A percentile compares a stretch with the other conserved stretches of the same genome.
phyloP scores from a whole-genome alignment of 257 asterid genomes.

The Solanum neorickii region DNA sequence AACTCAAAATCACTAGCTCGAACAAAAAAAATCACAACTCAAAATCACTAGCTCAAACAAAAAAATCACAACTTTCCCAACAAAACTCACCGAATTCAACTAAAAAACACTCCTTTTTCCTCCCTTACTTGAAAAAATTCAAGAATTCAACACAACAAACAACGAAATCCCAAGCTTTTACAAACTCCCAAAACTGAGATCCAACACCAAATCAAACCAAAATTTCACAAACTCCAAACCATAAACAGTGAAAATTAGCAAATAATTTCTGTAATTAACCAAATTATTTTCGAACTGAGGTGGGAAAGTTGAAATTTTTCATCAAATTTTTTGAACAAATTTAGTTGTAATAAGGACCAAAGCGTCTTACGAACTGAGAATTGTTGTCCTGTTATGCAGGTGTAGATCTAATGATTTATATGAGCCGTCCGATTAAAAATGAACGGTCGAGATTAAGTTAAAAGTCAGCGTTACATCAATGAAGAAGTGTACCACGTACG shows the following conservation, averaged over 20 bases:
- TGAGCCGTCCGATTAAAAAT: background rate
- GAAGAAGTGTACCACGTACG: background rate
- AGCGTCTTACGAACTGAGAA: slow-evolving; percentile 20
- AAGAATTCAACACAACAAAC: background rate
- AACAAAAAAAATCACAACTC: background rate
- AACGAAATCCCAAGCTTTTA: background rate
- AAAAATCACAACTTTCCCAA: background rate
- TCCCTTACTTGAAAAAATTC: background rate
- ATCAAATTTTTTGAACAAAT: background rate
- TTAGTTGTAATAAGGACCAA: slow-evolving; percentile 2
- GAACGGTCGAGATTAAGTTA: slow-evolving; percentile 10
- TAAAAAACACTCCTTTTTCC: background rate
- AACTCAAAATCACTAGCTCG: background rate
- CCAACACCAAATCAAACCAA: background rate
- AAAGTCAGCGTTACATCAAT: background rate
- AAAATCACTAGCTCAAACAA: background rate
- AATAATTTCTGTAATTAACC: background rate
- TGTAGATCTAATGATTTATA: slow-evolving; percentile 2
- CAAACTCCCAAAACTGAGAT: background rate
- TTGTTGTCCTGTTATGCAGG: background rate
- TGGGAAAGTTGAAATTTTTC: background rate
- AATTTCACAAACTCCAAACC: background rate
- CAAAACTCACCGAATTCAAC: background rate
- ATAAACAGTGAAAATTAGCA: background rate
- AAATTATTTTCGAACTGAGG: background rate